Percentiles rank a stretch among this genome's conserved stretches.
Conservation (phyloP, 139 green algal species). For the Chlorella sp. region DNA sequence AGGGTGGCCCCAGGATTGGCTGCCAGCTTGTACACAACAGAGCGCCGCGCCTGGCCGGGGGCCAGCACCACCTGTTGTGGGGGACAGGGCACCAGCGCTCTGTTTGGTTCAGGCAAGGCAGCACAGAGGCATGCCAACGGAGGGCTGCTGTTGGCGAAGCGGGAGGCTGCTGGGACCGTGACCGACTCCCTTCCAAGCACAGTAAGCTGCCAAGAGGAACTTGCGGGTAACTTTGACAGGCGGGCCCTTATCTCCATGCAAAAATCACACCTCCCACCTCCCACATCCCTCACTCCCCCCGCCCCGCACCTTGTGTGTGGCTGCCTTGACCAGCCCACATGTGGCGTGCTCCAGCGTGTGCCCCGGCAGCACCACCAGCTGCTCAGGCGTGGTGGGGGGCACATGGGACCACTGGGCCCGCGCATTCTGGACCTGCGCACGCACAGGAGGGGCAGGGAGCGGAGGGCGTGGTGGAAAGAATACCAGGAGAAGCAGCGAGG, state of each 20-base stretch:
- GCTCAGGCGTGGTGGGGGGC: neutral
- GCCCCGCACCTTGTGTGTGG: neutral
- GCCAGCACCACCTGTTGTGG: neutral
- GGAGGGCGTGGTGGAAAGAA: neutral
- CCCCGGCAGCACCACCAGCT: constrained; percentile 8
- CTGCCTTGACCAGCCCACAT: neutral
- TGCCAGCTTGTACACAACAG: neutral
- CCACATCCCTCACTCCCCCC: neutral
- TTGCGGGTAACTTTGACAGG: too few species aligned
- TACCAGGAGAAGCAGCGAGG: too few species aligned
- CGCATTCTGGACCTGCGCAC: neutral
- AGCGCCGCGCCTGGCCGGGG: neutral
- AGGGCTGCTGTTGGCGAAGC: too few species aligned
- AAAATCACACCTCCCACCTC: too few species aligned
- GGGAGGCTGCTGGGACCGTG: too few species aligned
- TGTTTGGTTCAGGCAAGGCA: neutral
- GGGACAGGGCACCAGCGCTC: too few species aligned
- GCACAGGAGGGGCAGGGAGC: neutral
- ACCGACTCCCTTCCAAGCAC: too few species aligned
- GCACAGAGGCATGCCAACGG: too few species aligned
- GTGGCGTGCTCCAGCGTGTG: constrained; percentile 1
- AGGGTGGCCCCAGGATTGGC: neutral
- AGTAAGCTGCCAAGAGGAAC: too few species aligned
- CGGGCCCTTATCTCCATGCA: too few species aligned
- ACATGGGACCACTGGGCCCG: neutral